Evolutionary conservation across 2,329 filamentous ascomycete species (phyloP), one percentile per base, ranked within the genome.

Genomic region (Claviceps capensis): DNA sequence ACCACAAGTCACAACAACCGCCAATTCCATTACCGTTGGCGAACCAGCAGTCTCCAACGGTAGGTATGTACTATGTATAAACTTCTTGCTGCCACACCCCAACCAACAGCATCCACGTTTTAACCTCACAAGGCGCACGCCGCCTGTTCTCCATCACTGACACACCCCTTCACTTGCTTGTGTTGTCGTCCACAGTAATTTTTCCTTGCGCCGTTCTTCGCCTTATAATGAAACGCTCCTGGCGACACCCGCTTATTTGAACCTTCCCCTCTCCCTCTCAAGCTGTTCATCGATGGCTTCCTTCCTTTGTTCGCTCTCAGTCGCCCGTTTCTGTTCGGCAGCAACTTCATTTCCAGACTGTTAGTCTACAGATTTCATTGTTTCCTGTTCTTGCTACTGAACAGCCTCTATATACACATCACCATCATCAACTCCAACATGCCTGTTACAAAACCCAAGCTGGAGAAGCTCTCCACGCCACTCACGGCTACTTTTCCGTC

Each of bases 401-500:
- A 36, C 36, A 40, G 37, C 36, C 22, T 47, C 26, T 43, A 46
- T 30, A 23, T n/a, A 11, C 40, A 13, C 26, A 8, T 43, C 53
- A 40, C 48, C 50, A 34, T 4, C 9, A 34, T 34, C 69, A 69
- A 73, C 47, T 22, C 47, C 50, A 48, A 34, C 59, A 79, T 79
- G 73, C 69, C 77, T 64, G 61, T 71, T 53, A 63, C 63, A 62
- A 78, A 77, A 65, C 79, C 79, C 60, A 83, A 76, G 76, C 73
- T 81, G 62, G 69, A 75, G 59, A 76, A 78, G 69, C 73, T 84
- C 66, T 73, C 76, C 59, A 83, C 81, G 58, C 79, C 80, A 49
- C 69, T 79, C 66, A 79, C 79, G 56, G 76, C 77, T 56, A 80
- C 75, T 50, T 84, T 83, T 61, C 78, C 78, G 34, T 85, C 67